Percentiles rank a stretch among this genome's conserved stretches.
These are phyloP conservation scores for Geotrichum phurueaensis DNA, from an alignment of 1,139 yeast genomes.

Conservation along the genomic window DNA sequence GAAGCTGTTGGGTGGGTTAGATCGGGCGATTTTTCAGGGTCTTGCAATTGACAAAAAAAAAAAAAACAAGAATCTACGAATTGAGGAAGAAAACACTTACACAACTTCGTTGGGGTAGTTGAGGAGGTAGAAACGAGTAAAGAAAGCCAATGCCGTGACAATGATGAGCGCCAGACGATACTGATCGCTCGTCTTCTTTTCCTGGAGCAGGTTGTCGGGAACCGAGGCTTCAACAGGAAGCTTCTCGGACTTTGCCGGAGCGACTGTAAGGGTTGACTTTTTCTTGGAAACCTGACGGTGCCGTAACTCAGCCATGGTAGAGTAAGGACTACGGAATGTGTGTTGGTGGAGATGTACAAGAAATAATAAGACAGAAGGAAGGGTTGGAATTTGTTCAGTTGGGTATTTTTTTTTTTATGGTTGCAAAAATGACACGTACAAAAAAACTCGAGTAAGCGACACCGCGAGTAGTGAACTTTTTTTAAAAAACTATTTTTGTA, in stretches of 20 bases:
- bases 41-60: background rate
- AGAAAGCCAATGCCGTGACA: slow-evolving; percentile 61
- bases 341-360: background rate
- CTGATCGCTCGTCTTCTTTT: background rate
- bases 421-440: slow-evolving; percentile 15
- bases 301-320: slow-evolving; percentile 18
- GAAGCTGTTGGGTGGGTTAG: slow-evolving; percentile 37
- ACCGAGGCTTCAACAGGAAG: slow-evolving; percentile 1
- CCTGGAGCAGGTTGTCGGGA: background rate
- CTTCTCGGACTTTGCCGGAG: slow-evolving; percentile 9
- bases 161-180: slow-evolving; percentile 22
- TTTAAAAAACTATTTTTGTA: too few relatives aligned
- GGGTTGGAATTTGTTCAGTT: background rate
- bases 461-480: background rate
- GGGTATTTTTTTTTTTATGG: background rate
- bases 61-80: background rate
- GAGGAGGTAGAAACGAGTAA: slow-evolving; percentile 64
- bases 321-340: background rate
- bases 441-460: background rate
- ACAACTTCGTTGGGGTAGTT: slow-evolving; percentile 81
- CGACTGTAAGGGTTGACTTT: slow-evolving; percentile 4
- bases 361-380: background rate
- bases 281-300: slow-evolving; percentile 18
- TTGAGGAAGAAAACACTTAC: slow-evolving; percentile 6
- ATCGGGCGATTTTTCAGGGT: background rate